A percentile compares a stretch with the other conserved stretches of the same genome.
These are phyloP conservation scores for Terfezia claveryi DNA, from an alignment of 495 filamentous ascomycete genomes.

Conservation along the genomic window DNA sequence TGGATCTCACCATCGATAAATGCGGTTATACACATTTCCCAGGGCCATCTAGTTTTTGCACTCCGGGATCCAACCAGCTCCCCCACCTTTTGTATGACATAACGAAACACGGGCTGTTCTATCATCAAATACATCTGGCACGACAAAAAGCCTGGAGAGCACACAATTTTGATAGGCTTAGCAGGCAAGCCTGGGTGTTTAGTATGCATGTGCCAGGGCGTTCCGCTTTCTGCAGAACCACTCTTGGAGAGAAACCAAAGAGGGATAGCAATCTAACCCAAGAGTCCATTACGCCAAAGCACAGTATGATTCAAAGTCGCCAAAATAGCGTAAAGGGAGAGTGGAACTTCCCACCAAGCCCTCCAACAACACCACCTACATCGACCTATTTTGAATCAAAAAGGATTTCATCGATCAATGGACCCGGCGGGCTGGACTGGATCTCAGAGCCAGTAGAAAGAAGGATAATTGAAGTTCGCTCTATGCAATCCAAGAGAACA, in stretches of 20 bases:
- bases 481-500: too few relatives aligned
- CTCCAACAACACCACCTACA: background rate
- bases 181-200: background rate
- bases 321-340: too few relatives aligned
- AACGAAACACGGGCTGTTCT: background rate
- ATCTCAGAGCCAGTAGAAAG: background rate
- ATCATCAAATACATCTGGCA: background rate
- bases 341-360: background rate
- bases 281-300: too few relatives aligned
- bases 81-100: background rate
- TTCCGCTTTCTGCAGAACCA: background rate
- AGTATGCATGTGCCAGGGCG: background rate
- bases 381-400: background rate
- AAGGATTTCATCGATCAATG: background rate
- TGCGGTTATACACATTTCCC: background rate
- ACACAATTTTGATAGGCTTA: background rate
- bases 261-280: too few relatives aligned
- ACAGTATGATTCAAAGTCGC: too few relatives aligned
- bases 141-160: background rate
- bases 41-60: background rate
- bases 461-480: background rate
- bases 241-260: background rate
- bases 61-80: background rate
- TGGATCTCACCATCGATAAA: background rate
- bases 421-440: background rate